Evolutionary conservation across 2,329 filamentous ascomycete genomes (phyloP).

Genomic region (Paracorniculantispora psalliotae): DNA sequence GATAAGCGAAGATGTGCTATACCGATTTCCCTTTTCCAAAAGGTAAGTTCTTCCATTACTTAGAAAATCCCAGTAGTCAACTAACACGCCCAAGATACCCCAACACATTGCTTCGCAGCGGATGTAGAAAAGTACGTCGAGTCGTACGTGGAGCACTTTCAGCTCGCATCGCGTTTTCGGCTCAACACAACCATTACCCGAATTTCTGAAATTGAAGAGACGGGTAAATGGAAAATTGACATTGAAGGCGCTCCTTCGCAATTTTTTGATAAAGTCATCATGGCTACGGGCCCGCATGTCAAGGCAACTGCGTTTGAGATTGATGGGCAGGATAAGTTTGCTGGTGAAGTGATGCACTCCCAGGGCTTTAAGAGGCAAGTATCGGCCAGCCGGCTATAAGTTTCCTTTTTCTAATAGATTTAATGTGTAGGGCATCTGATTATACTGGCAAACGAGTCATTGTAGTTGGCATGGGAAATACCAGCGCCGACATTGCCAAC

Average conservation of each 20-base stretch:
- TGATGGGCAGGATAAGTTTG: slow-evolving; percentile 32
- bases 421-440: slow-evolving; percentile 17
- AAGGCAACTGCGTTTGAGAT: slow-evolving; percentile 31
- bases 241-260: slow-evolving; percentile 20
- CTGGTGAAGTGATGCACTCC: slow-evolving; percentile 36
- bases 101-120: slow-evolving; percentile 21
- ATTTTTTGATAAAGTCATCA: slow-evolving; percentile 34
- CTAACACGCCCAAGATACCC: slow-evolving; percentile 6
- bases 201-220: slow-evolving; percentile 19
- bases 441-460: slow-evolving; percentile 40
- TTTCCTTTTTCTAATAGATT: neutral
- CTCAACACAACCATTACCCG: slow-evolving; percentile 22
- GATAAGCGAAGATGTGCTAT: slow-evolving; percentile 26
- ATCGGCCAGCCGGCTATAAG: neutral
- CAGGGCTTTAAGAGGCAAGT: slow-evolving; percentile 29
- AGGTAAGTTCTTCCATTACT: neutral
- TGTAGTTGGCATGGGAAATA: slow-evolving; percentile 39
- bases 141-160: slow-evolving; percentile 29
- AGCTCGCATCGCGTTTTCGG: slow-evolving; percentile 21
- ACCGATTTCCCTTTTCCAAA: slow-evolving; percentile 32
- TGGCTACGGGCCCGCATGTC: slow-evolving; percentile 31
- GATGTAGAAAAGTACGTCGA: slow-evolving; percentile 29
- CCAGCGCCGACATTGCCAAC: slow-evolving; percentile 26
- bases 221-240: slow-evolving; percentile 25
- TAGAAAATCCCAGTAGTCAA: neutral